Evolutionary conservation across 768 basidiomycete genomes (phyloP), one percentile per base, ranked within the genome.

Genomic region (Tremella mesenterica): DNA sequence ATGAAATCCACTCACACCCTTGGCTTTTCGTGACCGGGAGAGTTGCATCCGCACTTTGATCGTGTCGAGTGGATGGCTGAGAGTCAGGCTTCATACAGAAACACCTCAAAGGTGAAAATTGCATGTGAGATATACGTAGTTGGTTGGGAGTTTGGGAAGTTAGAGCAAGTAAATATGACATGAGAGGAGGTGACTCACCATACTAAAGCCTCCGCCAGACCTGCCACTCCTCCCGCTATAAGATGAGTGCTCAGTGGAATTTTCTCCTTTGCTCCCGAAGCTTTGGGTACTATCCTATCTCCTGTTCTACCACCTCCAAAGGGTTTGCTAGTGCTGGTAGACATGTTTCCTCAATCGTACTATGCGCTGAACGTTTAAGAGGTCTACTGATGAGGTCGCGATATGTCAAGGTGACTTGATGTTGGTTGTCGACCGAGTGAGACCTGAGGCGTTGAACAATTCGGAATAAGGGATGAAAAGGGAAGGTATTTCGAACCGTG

Each of bases 11-110:
- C 87, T 71, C 74, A 97, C 95, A 44, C 95, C 95, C 48, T 86
- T 82, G 36, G 78, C 73, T 52, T 78, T 77, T 29, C 90, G 82
- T 9, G 90, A 85, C 74, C 77, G 82, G 54, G 87, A 88, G 52
- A 99, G 83, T 76, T 99, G 95, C 95, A 99, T 99, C n/a, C 95
- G 88, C 63, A 96, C 93, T 77, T 97, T 97, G 79, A 97, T 97
- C 23, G 95, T 97, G 73, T 99, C 95, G 39, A 97, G 82, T 10
- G 91, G 91, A 70, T 93, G 91, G 73, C 91, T 93, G 67, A n/a
- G 73, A n/a, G 26, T 49, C 27, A 43, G 12, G 29, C 4, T 16
- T 41, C 38, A 34, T 10, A 18, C 38, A 18, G 38, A 16, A 14
- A 5, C 38, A 5, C 38, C 4, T 23, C n/a, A n/a, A n/a, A n/a